phyloP scores from a whole-genome alignment of 805 yeast species.

The Metahyphopichia silvanorum region DNA sequence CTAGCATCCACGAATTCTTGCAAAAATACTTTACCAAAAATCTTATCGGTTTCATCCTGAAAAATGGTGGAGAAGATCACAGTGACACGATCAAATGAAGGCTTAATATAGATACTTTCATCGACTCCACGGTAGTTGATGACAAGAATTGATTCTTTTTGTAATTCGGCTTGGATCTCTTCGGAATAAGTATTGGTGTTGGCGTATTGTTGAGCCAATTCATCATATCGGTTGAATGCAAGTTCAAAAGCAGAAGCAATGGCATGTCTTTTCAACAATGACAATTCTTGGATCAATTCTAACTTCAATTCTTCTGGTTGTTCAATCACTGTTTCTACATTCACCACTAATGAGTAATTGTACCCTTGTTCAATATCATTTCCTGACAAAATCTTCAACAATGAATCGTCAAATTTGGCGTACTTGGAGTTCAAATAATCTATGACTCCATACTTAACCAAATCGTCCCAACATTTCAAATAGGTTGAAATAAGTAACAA shows the following conservation, averaged over 20 bases:
- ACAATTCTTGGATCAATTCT: constrained; percentile 57
- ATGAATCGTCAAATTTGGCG: constrained; percentile 28
- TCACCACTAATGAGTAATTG: constrained; percentile 72
- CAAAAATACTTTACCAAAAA: constrained; percentile 82
- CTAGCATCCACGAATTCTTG: constrained; percentile 97
- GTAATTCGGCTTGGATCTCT: constrained; percentile 40
- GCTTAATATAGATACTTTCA: constrained; percentile 86
- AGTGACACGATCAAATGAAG: constrained; percentile 94
- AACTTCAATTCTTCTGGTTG: constrained; percentile 45
- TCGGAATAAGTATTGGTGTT: constrained; percentile 41
- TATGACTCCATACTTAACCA: constrained; percentile 62
- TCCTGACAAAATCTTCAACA: constrained; percentile 26
- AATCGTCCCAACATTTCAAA: constrained; percentile 75
- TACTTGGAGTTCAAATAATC: constrained; percentile 52
- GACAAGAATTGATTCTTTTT: constrained; percentile 57
- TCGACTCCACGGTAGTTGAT: constrained; percentile 82
- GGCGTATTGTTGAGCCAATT: constrained; percentile 49
- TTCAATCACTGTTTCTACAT: constrained; percentile 40
- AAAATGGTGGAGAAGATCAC: constrained; percentile 92
- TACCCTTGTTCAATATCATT: constrained; percentile 68
- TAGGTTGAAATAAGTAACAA: constrained; percentile 63
- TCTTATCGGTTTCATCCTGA: constrained; percentile 94
- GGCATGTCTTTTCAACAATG: constrained; percentile 78
- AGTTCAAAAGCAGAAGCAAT: constrained; percentile 90
- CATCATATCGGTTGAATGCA: constrained; percentile 79